Percentiles rank a stretch among this genome's conserved stretches.
These are phyloP conservation scores for Gynochthodes officinalis DNA, from an alignment of 257 asterid genomes.

Conservation along the genomic window DNA sequence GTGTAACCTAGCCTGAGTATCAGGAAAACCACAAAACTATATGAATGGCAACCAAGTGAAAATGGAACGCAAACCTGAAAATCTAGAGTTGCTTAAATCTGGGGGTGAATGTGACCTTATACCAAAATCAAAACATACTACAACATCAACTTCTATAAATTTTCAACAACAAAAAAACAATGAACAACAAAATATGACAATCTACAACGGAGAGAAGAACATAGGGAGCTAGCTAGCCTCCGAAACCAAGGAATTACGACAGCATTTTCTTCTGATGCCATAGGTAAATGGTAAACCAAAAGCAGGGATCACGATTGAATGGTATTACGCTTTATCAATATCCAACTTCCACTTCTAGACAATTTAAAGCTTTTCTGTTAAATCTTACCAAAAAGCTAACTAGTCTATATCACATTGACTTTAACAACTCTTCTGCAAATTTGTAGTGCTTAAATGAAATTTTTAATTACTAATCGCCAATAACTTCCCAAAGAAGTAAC, in stretches of 20 bases:
- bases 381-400: neutral
- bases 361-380: neutral
- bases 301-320: neutral
- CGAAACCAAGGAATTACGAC: neutral
- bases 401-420: neutral
- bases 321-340: neutral
- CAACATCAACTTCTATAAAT: neutral
- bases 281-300: neutral
- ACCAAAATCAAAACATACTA: neutral
- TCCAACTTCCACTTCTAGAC: neutral
- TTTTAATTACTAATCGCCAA: neutral
- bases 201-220: neutral
- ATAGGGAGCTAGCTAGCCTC: neutral
- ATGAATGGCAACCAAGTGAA: neutral
- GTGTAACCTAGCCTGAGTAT: constrained; percentile 65
- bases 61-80: constrained; percentile 1
- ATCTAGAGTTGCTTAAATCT: neutral
- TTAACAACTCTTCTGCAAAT: neutral
- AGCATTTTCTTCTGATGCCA: neutral
- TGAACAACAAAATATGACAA: neutral
- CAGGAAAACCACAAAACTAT: neutral
- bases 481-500: neutral
- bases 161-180: neutral
- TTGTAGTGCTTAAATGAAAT: neutral
- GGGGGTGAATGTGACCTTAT: neutral